A percentile compares a stretch with the other conserved stretches of the same genome.
Conservation (phyloP, 768 basidiomycete species). For the Tylopilus subfusipes region DNA sequence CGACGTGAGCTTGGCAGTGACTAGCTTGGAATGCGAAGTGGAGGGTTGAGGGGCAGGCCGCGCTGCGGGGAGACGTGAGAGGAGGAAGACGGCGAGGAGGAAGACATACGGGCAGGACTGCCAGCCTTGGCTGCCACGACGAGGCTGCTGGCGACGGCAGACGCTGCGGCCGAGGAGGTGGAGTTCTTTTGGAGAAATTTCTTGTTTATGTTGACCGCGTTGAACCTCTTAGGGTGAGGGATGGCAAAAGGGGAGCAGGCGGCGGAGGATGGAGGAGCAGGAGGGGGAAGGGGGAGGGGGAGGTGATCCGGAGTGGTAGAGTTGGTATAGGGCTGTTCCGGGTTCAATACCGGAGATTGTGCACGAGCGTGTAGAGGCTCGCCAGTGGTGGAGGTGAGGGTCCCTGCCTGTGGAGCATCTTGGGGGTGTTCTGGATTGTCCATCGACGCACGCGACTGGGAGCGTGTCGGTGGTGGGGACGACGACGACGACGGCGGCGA, state of each 20-base stretch:
- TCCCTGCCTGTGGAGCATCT: conserved; percentile 17
- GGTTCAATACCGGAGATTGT: conserved; percentile 16
- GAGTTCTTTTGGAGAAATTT: conserved; percentile 92
- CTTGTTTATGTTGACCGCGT: conserved; percentile 90
- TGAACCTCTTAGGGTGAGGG: conserved; percentile 80
- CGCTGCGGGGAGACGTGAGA: conserved; percentile 37
- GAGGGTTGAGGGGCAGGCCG: conserved; percentile 56
- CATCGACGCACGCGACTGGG: conserved; percentile 67
- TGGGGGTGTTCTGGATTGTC: conserved; percentile 45
- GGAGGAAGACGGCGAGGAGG: not conserved
- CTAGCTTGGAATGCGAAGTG: conserved; percentile 70
- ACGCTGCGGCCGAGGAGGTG: conserved; percentile 47
- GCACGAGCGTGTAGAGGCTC: conserved; percentile 9
- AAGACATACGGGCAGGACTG: conserved; percentile 48
- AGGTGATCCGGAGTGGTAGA: conserved; percentile 19
- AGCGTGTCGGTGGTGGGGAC: conserved; percentile 3
- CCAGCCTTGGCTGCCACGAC: conserved; percentile 45
- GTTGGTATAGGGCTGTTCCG: conserved; percentile 8
- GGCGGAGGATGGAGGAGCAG: conserved; percentile 4
- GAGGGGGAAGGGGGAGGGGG: conserved; percentile 8
- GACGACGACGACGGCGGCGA: no score
- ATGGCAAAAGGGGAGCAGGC: conserved; percentile 25
- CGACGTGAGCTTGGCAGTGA: conserved; percentile 83
- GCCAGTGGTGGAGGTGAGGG: not conserved
- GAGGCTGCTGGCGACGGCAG: conserved; percentile 39